Evolutionary conservation across 1,139 yeast species (phyloP), one percentile per base, ranked within the genome.

Genomic region (Saccharomyces hybrid): DNA sequence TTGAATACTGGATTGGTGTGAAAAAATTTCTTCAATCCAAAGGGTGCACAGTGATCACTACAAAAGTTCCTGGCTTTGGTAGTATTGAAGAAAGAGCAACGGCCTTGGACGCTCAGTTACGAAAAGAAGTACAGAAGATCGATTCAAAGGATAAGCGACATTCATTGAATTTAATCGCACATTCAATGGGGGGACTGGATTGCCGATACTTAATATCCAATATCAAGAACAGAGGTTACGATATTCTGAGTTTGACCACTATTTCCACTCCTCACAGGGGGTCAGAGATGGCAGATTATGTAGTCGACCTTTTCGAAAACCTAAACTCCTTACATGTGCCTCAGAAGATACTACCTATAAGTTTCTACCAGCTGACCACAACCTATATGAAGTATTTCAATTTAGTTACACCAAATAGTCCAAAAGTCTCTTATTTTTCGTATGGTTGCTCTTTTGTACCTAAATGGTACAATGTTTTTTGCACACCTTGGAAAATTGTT

Each of bases 131-230:
- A 32, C 65, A 67, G 14, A 61, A 62, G 5, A 60, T 79, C 16
- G 65, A 75, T 14, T 55, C 63, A 2, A 66, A 70, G 52, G 58
- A 46, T 11, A 57, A 58, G 3, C 49, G 55, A 11, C 55, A 58
- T 3, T 63, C 61, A 57, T 73, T 90, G 14, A 90, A 90, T 66
- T 70, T 90, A 44, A 76, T 90, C 23, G 95, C 95, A n/a, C 97
- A 90, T 67, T 88, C 96, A 0, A 89, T 90, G 97, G 97, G 97
- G 7, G 97, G 97, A 0, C 72, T 90, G 46, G 97, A 90, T 67
- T 81, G 91, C 44, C 72, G 97, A 51, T 88, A 84, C 65, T 70
- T 90, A 60, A 86, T 88, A 1, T 78, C 88, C 0, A 73, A 79
- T 52, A 68, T 85, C 16, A 72, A 75, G 23, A 59, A 71, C 55